phyloP scores from a whole-genome alignment of 2,329 filamentous ascomycete genomes.

The Fusarium sp. region DNA sequence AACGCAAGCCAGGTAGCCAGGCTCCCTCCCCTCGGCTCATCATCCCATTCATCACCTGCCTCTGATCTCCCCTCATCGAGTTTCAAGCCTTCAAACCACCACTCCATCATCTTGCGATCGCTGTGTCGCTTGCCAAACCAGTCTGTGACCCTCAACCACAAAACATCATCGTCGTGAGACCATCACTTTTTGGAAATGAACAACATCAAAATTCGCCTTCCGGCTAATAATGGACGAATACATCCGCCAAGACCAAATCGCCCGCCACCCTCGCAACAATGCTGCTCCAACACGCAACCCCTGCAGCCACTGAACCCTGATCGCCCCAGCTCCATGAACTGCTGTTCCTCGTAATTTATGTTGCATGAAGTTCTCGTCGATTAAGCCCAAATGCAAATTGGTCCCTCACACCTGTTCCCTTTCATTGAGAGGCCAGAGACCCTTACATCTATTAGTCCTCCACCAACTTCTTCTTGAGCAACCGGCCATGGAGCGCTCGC shows the following conservation, averaged over 20 bases:
- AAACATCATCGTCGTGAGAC: conserved; percentile 13
- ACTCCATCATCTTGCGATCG: conserved; percentile 24
- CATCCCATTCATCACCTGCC: conserved; percentile 25
- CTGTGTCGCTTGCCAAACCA: conserved; percentile 6
- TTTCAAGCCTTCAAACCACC: conserved; percentile 20
- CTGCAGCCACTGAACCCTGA: conserved; percentile 38
- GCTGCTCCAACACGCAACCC: conserved; percentile 27
- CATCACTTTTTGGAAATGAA: conserved; percentile 14
- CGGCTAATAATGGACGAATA: not conserved
- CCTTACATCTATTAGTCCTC: conserved; percentile 10
- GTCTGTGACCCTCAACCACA: not conserved
- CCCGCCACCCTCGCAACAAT: conserved; percentile 18
- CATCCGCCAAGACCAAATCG: conserved; percentile 11
- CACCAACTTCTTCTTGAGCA: conserved; percentile 24
- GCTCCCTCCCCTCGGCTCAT: conserved; percentile 17
- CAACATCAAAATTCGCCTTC: conserved; percentile 1
- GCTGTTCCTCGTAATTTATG: not conserved
- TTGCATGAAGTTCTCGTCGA: not conserved
- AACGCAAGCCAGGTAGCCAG: not conserved
- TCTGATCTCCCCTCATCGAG: not conserved
- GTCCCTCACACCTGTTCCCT: too few species aligned
- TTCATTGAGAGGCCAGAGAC: not conserved
- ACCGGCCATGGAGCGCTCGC: conserved; percentile 38
- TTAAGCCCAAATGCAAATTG: too few species aligned
- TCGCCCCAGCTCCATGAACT: conserved; percentile 17